Percentiles rank a stretch among this genome's conserved stretches.
Conservation (phyloP, 2,329 filamentous ascomycete genomes). For the Phoma sp. region DNA sequence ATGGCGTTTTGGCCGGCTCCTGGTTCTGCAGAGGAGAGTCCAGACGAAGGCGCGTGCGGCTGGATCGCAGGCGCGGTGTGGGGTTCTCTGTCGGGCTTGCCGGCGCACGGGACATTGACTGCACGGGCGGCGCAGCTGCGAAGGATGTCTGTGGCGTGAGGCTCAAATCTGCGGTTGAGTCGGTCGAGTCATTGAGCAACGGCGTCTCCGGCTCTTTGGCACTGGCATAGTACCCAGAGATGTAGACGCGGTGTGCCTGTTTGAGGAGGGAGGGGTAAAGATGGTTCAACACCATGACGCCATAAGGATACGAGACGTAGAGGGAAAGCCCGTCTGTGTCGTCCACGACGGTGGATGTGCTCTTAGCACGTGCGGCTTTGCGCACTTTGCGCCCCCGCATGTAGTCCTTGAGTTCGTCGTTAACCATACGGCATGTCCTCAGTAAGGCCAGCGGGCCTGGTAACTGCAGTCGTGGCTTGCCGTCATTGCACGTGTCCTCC, state of each 20-base stretch:
- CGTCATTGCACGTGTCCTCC: conserved; percentile 11
- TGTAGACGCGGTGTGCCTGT: conserved; percentile 49
- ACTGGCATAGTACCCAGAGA: conserved; percentile 48
- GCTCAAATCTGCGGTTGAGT: conserved; percentile 19
- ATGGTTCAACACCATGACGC: conserved; percentile 49
- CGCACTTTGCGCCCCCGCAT: conserved; percentile 26
- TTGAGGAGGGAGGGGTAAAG: conserved; percentile 48
- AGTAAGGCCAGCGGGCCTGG: conserved; percentile 35
- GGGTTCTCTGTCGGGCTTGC: conserved; percentile 1
- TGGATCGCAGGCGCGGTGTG: conserved; percentile 11
- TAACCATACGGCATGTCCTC: conserved; percentile 42
- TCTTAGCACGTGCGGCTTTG: conserved; percentile 17
- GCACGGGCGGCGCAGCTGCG: conserved; percentile 10
- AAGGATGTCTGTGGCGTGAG: conserved; percentile 25
- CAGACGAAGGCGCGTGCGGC: conserved; percentile 28
- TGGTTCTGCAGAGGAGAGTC: conserved; percentile 9
- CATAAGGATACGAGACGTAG: conserved; percentile 50
- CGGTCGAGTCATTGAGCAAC: not conserved
- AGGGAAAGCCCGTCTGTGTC: conserved; percentile 45
- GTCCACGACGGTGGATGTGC: not conserved
- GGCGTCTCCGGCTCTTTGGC: conserved; percentile 9
- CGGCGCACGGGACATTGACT: conserved; percentile 1
- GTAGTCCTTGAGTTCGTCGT: conserved; percentile 45
- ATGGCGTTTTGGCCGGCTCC: not conserved
- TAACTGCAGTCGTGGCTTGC: conserved; percentile 22